Evolutionary conservation across 73 alveolate genomes (phyloP).

Genomic region (Urostyla sp.): DNA sequence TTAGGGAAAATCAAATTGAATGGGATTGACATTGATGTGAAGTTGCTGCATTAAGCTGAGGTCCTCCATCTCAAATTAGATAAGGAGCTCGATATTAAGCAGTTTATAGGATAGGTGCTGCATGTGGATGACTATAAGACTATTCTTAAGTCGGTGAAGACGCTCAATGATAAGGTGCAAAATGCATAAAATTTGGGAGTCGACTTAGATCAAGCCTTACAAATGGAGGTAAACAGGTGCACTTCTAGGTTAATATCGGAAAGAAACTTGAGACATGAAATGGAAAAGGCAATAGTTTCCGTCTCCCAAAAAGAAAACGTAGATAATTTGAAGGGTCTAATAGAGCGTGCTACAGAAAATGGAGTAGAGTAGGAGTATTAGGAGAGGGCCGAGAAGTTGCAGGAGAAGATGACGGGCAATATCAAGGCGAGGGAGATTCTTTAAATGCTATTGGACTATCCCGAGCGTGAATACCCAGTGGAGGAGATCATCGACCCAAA

Average conservation of each 20-base stretch:
- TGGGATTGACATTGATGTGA: conserved; percentile 81
- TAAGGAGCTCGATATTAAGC: conserved; percentile 77
- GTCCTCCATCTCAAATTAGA: conserved; percentile 73
- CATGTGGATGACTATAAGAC: conserved; percentile 78
- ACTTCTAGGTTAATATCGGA: conserved; percentile 83
- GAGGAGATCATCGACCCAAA: conserved; percentile 88
- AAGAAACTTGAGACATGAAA: conserved; percentile 79
- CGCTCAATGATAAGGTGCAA: conserved; percentile 70
- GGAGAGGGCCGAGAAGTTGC: conserved; percentile 75
- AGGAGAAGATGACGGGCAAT: conserved; percentile 84
- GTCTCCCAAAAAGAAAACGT: conserved; percentile 75
- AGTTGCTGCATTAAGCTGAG: conserved; percentile 74
- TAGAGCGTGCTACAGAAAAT: conserved; percentile 71
- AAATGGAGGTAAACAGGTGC: conserved; percentile 66
- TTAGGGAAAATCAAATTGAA: conserved; percentile 45
- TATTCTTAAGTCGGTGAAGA: conserved; percentile 74
- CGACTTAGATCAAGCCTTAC: conserved; percentile 66
- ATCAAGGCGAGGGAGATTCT: conserved; percentile 88
- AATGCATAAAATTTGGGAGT: conserved; percentile 74
- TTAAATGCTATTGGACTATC: conserved; percentile 88
- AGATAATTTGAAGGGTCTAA: conserved; percentile 67
- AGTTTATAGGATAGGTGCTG: conserved; percentile 58
- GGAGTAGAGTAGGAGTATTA: conserved; percentile 83
- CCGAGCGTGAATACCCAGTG: conserved; percentile 94
- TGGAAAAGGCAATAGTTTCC: conserved; percentile 73